Evolutionary conservation across 192 early-diverging fungal genomes (phyloP).

Genomic region (Funneliformis mosseae): DNA sequence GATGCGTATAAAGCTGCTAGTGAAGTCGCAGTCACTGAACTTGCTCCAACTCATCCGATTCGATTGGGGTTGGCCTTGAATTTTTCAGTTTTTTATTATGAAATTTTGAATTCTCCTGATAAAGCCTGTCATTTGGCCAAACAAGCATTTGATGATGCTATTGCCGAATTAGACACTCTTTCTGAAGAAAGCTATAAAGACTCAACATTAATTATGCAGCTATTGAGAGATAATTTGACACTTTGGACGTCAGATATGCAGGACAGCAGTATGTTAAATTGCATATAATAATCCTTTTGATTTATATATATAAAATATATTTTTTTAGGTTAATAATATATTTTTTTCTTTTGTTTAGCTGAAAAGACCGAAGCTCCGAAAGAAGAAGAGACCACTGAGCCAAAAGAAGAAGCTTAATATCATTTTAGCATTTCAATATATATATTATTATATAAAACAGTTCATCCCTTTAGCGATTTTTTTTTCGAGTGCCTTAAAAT

Average conservation of each 20-base stretch:
- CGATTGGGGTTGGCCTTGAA: constrained; percentile 96
- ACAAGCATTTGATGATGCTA: constrained; percentile 98
- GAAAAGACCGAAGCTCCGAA: constrained; percentile 28
- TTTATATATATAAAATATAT: not conserved
- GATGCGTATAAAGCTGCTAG: constrained; percentile 95
- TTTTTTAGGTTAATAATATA: not conserved
- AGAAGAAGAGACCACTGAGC: constrained; percentile 27
- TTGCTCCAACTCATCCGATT: constrained; percentile 98
- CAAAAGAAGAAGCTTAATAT: constrained; percentile 3
- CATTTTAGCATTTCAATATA: constrained; percentile 16
- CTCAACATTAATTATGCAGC: constrained; percentile 99
- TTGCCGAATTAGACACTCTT: constrained; percentile 97
- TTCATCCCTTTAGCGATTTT: not conserved
- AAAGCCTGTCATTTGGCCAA: constrained; percentile 90
- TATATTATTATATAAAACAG: constrained; percentile 18
- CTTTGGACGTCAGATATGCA: constrained; percentile 98
- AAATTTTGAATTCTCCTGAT: constrained; percentile 98
- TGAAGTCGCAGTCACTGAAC: constrained; percentile 91
- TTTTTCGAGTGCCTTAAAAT: constrained; percentile 2
- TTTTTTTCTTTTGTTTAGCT: not conserved
- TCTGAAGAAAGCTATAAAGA: constrained; percentile 99
- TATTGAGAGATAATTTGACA: constrained; percentile 98
- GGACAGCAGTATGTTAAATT: constrained; percentile 54
- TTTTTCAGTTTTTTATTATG: constrained; percentile 99
- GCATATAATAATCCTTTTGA: not conserved